phyloP scores from a whole-genome alignment of 306 rosid genomes.

The Trifolium repens region DNA sequence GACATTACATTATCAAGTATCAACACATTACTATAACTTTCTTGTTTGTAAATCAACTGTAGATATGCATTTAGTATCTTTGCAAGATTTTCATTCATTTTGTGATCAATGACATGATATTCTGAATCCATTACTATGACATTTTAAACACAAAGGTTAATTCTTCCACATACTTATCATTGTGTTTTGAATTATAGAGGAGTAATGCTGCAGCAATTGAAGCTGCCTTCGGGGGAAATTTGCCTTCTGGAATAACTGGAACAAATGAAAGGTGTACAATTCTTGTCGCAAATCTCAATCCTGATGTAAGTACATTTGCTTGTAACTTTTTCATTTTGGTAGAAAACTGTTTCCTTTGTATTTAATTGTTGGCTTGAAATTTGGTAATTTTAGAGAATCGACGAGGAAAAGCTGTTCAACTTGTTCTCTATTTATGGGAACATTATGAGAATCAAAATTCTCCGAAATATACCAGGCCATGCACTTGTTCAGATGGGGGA shows the following conservation, averaged over 20 bases:
- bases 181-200: conserved; percentile 53
- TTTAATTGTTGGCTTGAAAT: conserved; percentile 17
- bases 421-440: conserved; percentile 93
- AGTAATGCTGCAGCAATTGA: conserved; percentile 89
- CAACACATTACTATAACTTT: neutral
- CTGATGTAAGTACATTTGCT: conserved; percentile 68
- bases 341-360: neutral
- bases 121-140: neutral
- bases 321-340: conserved; percentile 6
- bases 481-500: conserved; percentile 97
- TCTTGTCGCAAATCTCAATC: conserved; percentile 85
- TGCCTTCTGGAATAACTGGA: conserved; percentile 94
- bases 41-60: neutral
- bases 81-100: neutral
- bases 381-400: conserved; percentile 72
- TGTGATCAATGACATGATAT: conserved; percentile 10
- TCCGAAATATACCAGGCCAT: conserved; percentile 91
- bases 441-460: conserved; percentile 90
- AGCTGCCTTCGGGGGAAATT: conserved; percentile 88
- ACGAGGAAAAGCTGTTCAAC: conserved; percentile 95
- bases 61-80: neutral
- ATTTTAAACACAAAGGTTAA: neutral
- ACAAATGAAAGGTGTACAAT: conserved; percentile 95
- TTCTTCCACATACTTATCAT: neutral
- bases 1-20: conserved; percentile 9